A percentile compares a stretch with the other conserved stretches of the same genome.
These are phyloP conservation scores for Ophioceras dolichostomum DNA, from an alignment of 2,329 filamentous ascomycete genomes.

Conservation along the genomic window DNA sequence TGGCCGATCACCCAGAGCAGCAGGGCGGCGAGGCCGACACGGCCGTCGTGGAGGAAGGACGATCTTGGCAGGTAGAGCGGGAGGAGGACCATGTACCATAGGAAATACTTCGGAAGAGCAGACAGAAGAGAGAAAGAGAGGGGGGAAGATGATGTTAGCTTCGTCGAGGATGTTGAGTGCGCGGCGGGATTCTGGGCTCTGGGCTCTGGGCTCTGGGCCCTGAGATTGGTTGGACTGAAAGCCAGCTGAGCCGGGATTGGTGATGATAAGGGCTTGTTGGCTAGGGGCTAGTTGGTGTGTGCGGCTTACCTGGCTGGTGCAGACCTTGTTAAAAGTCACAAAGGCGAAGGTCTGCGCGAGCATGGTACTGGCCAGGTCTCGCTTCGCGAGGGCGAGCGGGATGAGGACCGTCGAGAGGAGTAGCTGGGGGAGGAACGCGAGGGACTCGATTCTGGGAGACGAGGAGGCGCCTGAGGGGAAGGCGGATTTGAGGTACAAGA, in stretches of 20 bases:
- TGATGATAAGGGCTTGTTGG: too few relatives aligned
- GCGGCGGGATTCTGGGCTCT: too few relatives aligned
- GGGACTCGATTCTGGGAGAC: conserved; percentile 50
- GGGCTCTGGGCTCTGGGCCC: too few relatives aligned
- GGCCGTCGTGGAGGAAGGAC: conserved; percentile 44
- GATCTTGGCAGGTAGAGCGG: conserved; percentile 82
- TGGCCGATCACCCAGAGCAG: conserved; percentile 66
- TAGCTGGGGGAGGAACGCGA: conserved; percentile 84
- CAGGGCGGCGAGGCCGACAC: conserved; percentile 52
- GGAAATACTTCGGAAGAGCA: conserved; percentile 81
- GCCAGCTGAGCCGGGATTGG: too few relatives aligned
- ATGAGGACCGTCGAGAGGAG: conserved; percentile 67
- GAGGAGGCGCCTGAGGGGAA: conserved; percentile 30
- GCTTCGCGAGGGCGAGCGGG: conserved; percentile 59
- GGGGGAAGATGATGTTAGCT: too few relatives aligned
- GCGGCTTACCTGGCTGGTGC: conserved; percentile 85
- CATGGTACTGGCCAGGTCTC: conserved; percentile 72
- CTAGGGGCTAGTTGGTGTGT: too few relatives aligned
- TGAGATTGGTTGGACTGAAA: too few relatives aligned
- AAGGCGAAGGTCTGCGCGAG: conserved; percentile 94
- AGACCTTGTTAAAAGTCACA: conserved; percentile 97
- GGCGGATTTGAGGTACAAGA: conserved; percentile 78
- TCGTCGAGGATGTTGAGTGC: too few relatives aligned
- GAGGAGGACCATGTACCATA: conserved; percentile 94
- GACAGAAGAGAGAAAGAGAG: not conserved